Base-by-base conservation (phyloP, 352 stramenopile genomes). In the Elongisporangium undulatum region DNA sequence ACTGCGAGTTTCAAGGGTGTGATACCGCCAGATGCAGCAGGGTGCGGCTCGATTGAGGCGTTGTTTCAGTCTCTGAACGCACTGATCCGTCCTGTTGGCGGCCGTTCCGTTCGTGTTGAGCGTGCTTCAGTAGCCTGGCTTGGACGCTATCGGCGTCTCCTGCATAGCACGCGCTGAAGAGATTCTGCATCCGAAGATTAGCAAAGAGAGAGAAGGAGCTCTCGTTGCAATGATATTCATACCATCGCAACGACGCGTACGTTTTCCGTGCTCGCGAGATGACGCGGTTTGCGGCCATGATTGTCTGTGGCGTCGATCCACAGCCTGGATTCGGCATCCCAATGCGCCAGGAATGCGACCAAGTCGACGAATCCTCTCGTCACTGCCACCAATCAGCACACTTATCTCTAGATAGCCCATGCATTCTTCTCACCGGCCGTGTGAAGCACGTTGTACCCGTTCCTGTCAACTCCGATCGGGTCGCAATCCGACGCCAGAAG, bases 21-120 rank as follows among this genome's bases (percentile, higher is more conserved):
- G 5, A 7, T 76, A 90, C 80, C 49, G 59, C 58, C 7, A 90
- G 15, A 56, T 89, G 81, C 15, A 90, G 67, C 20, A 69, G 69
- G 0, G 73, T 88, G 21, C 79, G 66, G 13, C 65, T 21, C 13
- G 66, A 62, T 53, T 70, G 52, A 9, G 49, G 19, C 7, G 77
- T 87, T 64, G 34, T 72, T 24, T 76, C 71, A 3, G 38, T 63
- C 7, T 72, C 58, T 4, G 66, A 64, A 17, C 51, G 8, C 13
- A 17, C 39, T 3, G 3, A 49, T 24, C 54, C 17, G 21, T 55
- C 12, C 0, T 34, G 19, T 39, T 58, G 29, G 24, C 15, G 15
- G 10, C 23, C 6, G 45, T 41, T n/a, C 4, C 15, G 45, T 45
- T 4, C 22, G 21, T 59, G 48, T 55, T 51, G 56, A 54, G 3